Percentiles rank a stretch among this genome's conserved stretches.
These are phyloP conservation scores for Niveomyces coronatus DNA, from an alignment of 2,329 filamentous ascomycete genomes.

Conservation along the genomic window DNA sequence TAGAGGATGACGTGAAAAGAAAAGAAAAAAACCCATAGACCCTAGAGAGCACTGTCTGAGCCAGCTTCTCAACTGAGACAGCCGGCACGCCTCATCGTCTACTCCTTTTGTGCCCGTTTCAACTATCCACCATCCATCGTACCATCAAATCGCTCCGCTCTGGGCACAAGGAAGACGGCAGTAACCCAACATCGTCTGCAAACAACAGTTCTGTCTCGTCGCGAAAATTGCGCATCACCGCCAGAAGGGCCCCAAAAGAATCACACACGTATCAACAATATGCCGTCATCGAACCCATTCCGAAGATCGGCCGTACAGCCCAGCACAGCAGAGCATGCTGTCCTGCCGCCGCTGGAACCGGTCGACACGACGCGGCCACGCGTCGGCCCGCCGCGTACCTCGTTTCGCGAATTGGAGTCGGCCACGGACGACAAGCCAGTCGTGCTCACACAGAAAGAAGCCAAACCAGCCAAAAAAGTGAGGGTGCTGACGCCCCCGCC, in stretches of 20 bases:
- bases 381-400: conserved; percentile 17
- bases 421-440: conserved; percentile 11
- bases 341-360: conserved; percentile 20
- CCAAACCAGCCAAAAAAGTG: conserved; percentile 58
- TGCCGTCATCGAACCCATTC: conserved; percentile 40
- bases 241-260: background rate
- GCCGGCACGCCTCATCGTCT: no score
- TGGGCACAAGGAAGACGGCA: background rate
- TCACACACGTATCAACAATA: conserved; percentile 10
- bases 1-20: conserved; percentile 3
- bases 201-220: background rate
- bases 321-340: conserved; percentile 13
- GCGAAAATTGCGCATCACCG: background rate
- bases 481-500: conserved; percentile 56
- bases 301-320: conserved; percentile 30
- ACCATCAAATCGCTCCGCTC: background rate
- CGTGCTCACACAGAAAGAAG: conserved; percentile 20
- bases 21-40: no score
- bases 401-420: conserved; percentile 13
- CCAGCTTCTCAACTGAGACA: conserved; percentile 1
- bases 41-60: no score
- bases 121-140: conserved; percentile 6
- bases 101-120: no score
- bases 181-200: no score
- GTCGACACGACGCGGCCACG: conserved; percentile 18